These are phyloP conservation scores for Tolypocladium sp. DNA, from an alignment of 2,329 filamentous ascomycete genomes.

Conservation along the genomic window DNA sequence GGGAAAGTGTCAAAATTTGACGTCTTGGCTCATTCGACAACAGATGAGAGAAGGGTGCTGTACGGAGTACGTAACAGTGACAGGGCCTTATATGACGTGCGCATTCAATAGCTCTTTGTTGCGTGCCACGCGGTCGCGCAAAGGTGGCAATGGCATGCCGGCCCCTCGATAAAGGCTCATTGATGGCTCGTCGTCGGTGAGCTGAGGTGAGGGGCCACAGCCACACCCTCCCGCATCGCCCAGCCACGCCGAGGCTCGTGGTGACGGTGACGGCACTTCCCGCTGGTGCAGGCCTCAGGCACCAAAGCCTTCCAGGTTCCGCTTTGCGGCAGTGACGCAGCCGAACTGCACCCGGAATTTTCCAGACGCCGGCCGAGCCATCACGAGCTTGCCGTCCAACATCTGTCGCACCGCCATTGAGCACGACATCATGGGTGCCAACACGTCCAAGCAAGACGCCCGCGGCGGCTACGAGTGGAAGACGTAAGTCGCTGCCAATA, in stretches of 20 bases:
- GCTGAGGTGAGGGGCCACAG: neutral
- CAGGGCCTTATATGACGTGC: neutral
- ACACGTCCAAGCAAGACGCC: constrained; percentile 41
- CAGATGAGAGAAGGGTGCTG: neutral
- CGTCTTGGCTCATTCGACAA: neutral
- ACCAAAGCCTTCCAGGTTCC: constrained; percentile 5
- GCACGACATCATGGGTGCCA: constrained; percentile 44
- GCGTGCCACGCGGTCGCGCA: neutral
- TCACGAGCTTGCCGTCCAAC: constrained; percentile 18
- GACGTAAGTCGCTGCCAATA: constrained; percentile 32
- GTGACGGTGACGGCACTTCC: neutral
- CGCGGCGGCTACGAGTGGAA: constrained; percentile 38
- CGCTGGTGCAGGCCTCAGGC: constrained; percentile 10
- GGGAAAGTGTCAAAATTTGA: neutral
- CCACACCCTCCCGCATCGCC: constrained; percentile 1
- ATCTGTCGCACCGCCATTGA: constrained; percentile 24
- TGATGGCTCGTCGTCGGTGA: neutral
- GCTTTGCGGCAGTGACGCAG: constrained; percentile 17
- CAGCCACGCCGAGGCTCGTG: constrained; percentile 4
- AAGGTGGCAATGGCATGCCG: neutral
- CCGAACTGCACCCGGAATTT: constrained; percentile 25
- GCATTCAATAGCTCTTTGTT: neutral
- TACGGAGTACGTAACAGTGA: neutral
- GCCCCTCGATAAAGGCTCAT: neutral
- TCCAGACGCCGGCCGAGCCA: constrained; percentile 13